Conservation (phyloP, 1,139 yeast species). For the Diutina neorugosa region DNA sequence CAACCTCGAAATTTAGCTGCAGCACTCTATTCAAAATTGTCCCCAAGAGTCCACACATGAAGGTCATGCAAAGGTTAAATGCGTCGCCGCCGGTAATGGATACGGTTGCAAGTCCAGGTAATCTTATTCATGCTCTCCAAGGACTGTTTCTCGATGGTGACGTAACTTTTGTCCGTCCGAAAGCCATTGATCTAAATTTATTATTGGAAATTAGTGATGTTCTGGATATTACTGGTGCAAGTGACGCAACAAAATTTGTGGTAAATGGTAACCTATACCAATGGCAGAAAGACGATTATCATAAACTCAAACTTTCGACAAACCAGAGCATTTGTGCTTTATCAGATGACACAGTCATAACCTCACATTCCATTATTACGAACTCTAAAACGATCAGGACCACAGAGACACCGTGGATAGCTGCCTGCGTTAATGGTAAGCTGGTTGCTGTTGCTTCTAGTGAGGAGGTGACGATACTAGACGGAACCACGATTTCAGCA, state of each 20-base stretch:
- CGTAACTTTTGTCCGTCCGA: background rate
- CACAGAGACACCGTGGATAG: background rate
- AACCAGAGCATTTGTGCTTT: background rate
- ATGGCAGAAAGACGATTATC: background rate
- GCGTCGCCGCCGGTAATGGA: slow-evolving; percentile 28
- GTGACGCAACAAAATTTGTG: background rate
- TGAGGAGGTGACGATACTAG: background rate
- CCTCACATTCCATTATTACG: background rate
- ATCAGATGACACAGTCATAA: background rate
- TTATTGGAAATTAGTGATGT: background rate
- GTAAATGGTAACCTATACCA: background rate
- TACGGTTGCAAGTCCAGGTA: slow-evolving; percentile 9
- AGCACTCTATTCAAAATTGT: slow-evolving; percentile 21
- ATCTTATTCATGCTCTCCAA: background rate
- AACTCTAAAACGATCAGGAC: background rate
- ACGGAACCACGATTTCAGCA: background rate
- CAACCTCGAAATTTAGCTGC: slow-evolving; percentile 12
- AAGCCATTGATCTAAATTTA: background rate
- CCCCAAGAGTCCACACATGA: slow-evolving; percentile 18
- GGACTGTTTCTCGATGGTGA: background rate
- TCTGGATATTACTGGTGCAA: background rate
- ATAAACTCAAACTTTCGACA: background rate
- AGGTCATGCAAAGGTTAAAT: slow-evolving; percentile 12
- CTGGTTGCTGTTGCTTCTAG: background rate
- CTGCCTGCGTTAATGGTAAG: background rate